Evolutionary conservation across 306 rosid genomes (phyloP), one percentile per base, ranked within the genome.

Genomic region (Pueraria montana): DNA sequence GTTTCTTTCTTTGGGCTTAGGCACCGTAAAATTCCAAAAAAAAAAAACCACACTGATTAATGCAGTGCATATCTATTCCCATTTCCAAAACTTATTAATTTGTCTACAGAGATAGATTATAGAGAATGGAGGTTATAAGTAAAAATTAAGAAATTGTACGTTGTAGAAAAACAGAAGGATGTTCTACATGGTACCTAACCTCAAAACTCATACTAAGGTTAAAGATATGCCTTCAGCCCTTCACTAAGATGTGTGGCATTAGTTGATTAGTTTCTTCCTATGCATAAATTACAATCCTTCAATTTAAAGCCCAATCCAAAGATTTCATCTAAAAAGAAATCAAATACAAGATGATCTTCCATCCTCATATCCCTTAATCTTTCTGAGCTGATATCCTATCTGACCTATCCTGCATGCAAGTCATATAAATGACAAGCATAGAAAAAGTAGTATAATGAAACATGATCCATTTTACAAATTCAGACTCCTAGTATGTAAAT

Each of bases 401-500:
- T 26, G 5, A 74, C 42, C 42, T 68, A 72, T 70, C 65, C 32
- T 68, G 69, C 45, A 42, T 52, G 17, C 6, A 11, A 83, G 67
- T 46, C 64, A 68, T 68, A 71, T n/a, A 81, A 69, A 77, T 62
- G 32, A 61, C 40, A 10, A 70, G 52, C 56, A 65, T 52, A 52
- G 20, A 66, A 52, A 38, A 80, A 59, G 62, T 27, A 66, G 62
- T 71, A 77, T 77, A 67, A 73, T 67, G 74, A 85, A 83, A 61
- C 50, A 36, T 48, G 58, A 46, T 42, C 63, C 1, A 71, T 40
- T 72, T 68, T 32, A 27, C 66, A 83, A 32, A 63, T 56, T 70
- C 71, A 55, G 72, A 71, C n/a, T 13, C 32, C 36, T 23, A 67
- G 27, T 11, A 84, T 71, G 52, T 10, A 55, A 80, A 52, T 63